Evolutionary conservation across 2,329 filamentous ascomycete species (phyloP).

Genomic region (Fusarium mundagurra): DNA sequence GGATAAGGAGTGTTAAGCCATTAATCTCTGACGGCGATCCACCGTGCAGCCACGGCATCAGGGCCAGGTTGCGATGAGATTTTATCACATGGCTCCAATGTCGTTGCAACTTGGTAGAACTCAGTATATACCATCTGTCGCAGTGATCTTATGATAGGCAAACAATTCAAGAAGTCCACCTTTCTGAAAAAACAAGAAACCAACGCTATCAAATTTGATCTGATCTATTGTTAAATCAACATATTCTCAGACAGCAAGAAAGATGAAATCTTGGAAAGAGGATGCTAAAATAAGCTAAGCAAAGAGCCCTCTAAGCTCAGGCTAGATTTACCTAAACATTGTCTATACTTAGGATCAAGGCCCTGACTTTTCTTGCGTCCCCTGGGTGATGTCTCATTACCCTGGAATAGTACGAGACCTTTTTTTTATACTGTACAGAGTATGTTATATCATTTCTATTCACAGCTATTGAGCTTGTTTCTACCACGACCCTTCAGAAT

Average conservation of each 20-base stretch:
- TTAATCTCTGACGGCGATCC: not conserved
- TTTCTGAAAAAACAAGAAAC: not conserved
- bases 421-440: not conserved
- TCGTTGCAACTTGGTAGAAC: accelerated
- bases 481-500: conserved; percentile 25
- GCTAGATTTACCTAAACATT: no score
- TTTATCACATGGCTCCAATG: not conserved
- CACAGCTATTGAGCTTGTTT: accelerated
- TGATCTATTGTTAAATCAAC: no score
- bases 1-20: not conserved
- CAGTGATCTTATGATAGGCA: no score
- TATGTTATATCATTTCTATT: not conserved
- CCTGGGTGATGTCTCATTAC: not conserved
- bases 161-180: not conserved
- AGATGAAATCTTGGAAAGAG: no score
- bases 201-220: not conserved
- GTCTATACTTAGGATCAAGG: no score
- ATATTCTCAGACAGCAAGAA: no score
- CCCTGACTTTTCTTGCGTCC: not conserved
- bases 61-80: accelerated
- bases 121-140: not conserved
- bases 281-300: no score
- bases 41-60: not conserved
- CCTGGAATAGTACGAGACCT: accelerated
- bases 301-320: no score